phyloP scores from a whole-genome alignment of 139 green algal species.

The Chara braunii region DNA sequence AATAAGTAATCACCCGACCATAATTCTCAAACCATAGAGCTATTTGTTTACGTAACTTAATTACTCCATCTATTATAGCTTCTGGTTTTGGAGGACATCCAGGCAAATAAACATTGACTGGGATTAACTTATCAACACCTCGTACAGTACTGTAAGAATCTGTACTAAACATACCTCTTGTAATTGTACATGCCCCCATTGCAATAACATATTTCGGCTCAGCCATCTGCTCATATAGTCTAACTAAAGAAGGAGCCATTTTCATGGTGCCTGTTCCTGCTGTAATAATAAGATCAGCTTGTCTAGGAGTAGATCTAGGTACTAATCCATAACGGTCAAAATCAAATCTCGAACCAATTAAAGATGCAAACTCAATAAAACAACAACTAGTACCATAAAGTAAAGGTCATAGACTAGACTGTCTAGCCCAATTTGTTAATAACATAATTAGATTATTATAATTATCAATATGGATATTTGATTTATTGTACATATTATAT shows the following conservation, averaged over 20 bases:
- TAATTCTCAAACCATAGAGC: too few species aligned
- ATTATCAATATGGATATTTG: too few species aligned
- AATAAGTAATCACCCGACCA: too few species aligned
- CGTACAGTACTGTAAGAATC: too few species aligned
- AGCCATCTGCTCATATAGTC: conserved; percentile 32
- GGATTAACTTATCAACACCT: too few species aligned
- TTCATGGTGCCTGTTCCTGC: conserved; percentile 31
- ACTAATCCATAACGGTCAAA: conserved; percentile 13
- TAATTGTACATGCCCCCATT: conserved; percentile 29
- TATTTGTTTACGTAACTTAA: too few species aligned
- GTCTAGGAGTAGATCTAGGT: conserved; percentile 26
- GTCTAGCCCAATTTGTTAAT: not conserved
- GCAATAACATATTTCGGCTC: conserved; percentile 33
- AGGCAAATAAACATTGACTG: too few species aligned
- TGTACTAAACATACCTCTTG: conserved; percentile 13
- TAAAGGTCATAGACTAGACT: not conserved
- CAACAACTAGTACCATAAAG: not conserved
- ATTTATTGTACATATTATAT: too few species aligned
- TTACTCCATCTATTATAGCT: too few species aligned
- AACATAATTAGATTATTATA: too few species aligned
- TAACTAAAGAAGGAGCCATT: conserved; percentile 39
- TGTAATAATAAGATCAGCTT: conserved; percentile 39
- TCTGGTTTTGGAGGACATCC: too few species aligned
- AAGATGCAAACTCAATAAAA: conserved; percentile 2
- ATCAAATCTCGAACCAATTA: conserved; percentile 4